Conservation (phyloP, 2,329 filamentous ascomycete species). For the Clonostachys solani region DNA sequence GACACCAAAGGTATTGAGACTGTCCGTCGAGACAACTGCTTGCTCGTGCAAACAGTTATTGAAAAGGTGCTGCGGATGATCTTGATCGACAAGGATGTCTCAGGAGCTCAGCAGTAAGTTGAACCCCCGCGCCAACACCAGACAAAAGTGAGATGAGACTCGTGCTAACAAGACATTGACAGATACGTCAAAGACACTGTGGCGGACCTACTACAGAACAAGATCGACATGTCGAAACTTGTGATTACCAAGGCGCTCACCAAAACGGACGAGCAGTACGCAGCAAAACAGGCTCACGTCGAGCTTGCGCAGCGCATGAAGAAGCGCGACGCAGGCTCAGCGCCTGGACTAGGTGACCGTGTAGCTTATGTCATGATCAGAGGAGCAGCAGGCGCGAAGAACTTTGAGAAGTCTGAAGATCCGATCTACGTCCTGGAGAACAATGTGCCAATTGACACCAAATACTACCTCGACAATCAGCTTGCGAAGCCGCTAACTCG, state of each 20-base stretch:
- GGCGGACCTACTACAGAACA: constrained; percentile 92
- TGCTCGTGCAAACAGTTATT: constrained; percentile 93
- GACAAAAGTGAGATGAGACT: constrained; percentile 1
- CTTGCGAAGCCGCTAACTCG: constrained; percentile 88
- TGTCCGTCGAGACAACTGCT: constrained; percentile 92
- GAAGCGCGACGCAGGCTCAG: constrained; percentile 93
- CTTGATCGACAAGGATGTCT: constrained; percentile 85
- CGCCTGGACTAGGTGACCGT: constrained; percentile 87
- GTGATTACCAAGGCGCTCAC: constrained; percentile 97
- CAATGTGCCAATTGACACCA: constrained; percentile 96
- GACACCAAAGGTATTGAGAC: constrained; percentile 99
- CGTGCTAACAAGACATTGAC: constrained; percentile 2
- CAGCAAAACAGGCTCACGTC: constrained; percentile 90
- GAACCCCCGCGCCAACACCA: not conserved
- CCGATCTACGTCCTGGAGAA: constrained; percentile 96
- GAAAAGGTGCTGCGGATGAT: constrained; percentile 96
- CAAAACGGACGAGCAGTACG: constrained; percentile 70
- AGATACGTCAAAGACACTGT: constrained; percentile 97
- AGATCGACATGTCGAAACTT: constrained; percentile 97
- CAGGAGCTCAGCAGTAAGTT: constrained; percentile 87
- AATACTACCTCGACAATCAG: constrained; percentile 98
- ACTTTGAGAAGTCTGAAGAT: constrained; percentile 96
- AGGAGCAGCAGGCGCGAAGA: constrained; percentile 82
- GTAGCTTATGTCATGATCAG: constrained; percentile 98
- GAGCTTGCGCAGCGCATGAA: constrained; percentile 95